Percentiles rank a stretch among this genome's conserved stretches.
Evolutionary conservation across 805 yeast genomes (phyloP).

Genomic region (Kuraishia capsulata): DNA sequence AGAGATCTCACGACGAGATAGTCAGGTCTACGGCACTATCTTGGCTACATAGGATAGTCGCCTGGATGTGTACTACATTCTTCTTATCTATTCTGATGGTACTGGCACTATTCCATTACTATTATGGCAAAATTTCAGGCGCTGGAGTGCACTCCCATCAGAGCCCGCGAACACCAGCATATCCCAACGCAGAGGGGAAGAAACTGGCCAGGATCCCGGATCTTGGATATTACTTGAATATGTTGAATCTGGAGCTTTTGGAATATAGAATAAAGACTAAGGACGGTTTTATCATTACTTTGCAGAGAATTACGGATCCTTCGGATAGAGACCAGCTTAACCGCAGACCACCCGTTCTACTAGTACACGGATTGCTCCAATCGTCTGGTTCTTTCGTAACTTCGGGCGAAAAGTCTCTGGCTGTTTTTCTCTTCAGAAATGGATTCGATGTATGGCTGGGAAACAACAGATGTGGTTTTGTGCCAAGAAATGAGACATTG

Average conservation of each 20-base stretch:
- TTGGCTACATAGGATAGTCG: neutral
- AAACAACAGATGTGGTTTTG: conserved; percentile 81
- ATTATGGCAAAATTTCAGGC: conserved; percentile 4
- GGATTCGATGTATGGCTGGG: conserved; percentile 92
- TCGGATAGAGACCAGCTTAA: conserved; percentile 16
- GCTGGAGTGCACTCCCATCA: conserved; percentile 5
- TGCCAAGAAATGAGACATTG: conserved; percentile 51
- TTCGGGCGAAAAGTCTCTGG: conserved; percentile 73
- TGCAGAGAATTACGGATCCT: conserved; percentile 44
- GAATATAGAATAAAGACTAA: conserved; percentile 56
- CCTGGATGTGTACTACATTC: conserved; percentile 13
- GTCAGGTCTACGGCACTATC: neutral
- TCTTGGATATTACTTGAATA: conserved; percentile 57
- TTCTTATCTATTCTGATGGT: conserved; percentile 16
- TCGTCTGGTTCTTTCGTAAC: conserved; percentile 82
- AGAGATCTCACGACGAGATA: neutral
- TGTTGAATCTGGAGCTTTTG: conserved; percentile 50
- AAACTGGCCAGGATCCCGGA: conserved; percentile 26
- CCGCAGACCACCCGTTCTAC: conserved; percentile 47
- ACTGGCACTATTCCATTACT: conserved; percentile 11
- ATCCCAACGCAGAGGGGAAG: conserved; percentile 22
- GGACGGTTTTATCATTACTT: conserved; percentile 70
- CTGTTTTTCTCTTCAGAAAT: conserved; percentile 38
- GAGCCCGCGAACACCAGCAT: conserved; percentile 9
- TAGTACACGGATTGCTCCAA: conserved; percentile 83